These are phyloP conservation scores for Taphrina deformans DNA, from an alignment of 1,139 yeast species.

Conservation along the genomic window DNA sequence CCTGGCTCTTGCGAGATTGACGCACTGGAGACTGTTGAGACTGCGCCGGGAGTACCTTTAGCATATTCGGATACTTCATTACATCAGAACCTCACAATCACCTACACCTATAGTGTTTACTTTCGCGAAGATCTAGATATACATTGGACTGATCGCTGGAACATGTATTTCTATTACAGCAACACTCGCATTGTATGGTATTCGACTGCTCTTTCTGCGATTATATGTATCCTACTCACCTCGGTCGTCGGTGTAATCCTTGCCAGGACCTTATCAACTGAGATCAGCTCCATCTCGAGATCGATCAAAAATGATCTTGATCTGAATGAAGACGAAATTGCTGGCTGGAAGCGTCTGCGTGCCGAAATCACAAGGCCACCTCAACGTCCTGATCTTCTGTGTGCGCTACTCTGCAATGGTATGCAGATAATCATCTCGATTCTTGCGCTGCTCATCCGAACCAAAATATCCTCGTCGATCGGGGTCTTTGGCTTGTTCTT, in stretches of 20 bases:
- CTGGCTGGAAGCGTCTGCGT: constrained; percentile 60
- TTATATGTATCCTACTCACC: constrained; percentile 60
- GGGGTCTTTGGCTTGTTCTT: constrained; percentile 61
- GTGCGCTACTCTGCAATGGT: constrained; percentile 70
- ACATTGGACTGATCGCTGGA: constrained; percentile 74
- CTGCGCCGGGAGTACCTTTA: constrained; percentile 16
- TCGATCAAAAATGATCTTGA: constrained; percentile 22
- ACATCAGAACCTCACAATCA: constrained; percentile 50
- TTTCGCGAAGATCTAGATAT: constrained; percentile 80
- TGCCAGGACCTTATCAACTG: constrained; percentile 52
- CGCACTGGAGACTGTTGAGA: background rate
- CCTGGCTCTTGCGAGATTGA: constrained; percentile 21
- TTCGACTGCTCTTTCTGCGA: constrained; percentile 64
- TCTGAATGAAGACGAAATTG: constrained; percentile 39
- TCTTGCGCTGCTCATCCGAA: constrained; percentile 6
- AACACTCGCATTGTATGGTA: constrained; percentile 53
- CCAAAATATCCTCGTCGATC: constrained; percentile 56
- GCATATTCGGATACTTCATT: constrained; percentile 43
- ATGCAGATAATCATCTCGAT: constrained; percentile 55
- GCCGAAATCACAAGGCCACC: constrained; percentile 61
- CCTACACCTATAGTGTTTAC: constrained; percentile 81
- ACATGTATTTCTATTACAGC: constrained; percentile 63
- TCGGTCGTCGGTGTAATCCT: constrained; percentile 65
- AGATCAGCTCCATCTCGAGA: constrained; percentile 46
- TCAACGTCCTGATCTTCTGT: constrained; percentile 50